Conservation (phyloP, 768 basidiomycete genomes). For the Calocera viscosa region DNA sequence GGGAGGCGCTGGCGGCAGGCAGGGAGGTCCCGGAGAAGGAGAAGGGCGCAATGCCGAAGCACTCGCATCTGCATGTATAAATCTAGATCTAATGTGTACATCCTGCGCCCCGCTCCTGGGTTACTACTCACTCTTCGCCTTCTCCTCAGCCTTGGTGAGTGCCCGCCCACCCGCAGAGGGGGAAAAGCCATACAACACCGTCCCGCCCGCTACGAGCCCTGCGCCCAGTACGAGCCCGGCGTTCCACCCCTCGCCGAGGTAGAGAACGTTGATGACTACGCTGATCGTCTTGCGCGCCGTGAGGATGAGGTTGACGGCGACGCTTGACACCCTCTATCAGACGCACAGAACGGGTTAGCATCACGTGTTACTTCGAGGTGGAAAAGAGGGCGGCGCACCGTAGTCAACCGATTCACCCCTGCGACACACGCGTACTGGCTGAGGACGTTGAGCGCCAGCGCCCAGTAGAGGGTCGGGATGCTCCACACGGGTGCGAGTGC, state of each 20-base stretch:
- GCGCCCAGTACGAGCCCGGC: slow-evolving; percentile 51
- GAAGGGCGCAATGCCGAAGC: slow-evolving; percentile 5
- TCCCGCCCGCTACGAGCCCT: slow-evolving; percentile 59
- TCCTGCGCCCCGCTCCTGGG: slow-evolving; percentile 6
- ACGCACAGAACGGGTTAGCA: too few species aligned
- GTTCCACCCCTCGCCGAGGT: slow-evolving; percentile 67
- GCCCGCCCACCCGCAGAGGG: background rate
- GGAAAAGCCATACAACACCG: slow-evolving; percentile 36
- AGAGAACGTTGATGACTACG: slow-evolving; percentile 72
- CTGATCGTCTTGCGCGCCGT: slow-evolving; percentile 72
- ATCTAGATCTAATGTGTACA: background rate
- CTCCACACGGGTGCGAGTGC: slow-evolving; percentile 23
- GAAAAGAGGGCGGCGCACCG: slow-evolving; percentile 37
- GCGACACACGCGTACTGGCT: slow-evolving; percentile 73
- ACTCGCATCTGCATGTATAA: background rate
- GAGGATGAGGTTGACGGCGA: slow-evolving; percentile 68
- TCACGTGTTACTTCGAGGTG: too few species aligned
- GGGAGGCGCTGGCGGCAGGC: slow-evolving; percentile 20
- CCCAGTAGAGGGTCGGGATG: slow-evolving; percentile 37
- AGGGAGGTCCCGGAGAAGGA: background rate
- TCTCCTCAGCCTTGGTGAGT: background rate
- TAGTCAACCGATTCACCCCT: slow-evolving; percentile 69
- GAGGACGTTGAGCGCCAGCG: slow-evolving; percentile 50
- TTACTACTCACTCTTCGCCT: background rate
- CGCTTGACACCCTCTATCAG: slow-evolving; percentile 65